Percentiles rank a stretch among this genome's conserved stretches.
Evolutionary conservation across 2,329 filamentous ascomycete species (phyloP).

Genomic region (Trichocomaceae sp.): DNA sequence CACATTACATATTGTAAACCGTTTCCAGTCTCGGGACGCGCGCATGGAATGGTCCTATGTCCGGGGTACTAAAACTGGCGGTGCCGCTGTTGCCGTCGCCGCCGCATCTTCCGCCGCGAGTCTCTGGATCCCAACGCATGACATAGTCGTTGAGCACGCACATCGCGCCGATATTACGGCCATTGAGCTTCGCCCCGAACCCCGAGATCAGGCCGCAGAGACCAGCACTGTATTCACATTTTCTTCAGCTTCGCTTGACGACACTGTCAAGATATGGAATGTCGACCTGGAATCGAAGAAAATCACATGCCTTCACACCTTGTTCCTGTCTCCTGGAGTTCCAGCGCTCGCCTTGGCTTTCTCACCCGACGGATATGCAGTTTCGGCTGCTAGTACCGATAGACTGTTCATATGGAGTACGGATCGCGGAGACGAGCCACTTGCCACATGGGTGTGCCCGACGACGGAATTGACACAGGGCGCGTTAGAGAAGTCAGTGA

Average conservation of each 20-base stretch:
- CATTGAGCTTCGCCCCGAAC: conserved; percentile 36
- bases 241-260: conserved; percentile 41
- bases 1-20: conserved; percentile 32
- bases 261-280: conserved; percentile 41
- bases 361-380: conserved; percentile 42
- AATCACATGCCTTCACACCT: conserved; percentile 31
- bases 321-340: conserved; percentile 29
- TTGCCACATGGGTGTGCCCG: conserved; percentile 36
- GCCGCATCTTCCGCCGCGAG: conserved; percentile 33
- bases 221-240: conserved; percentile 28
- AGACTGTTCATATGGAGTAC: conserved; percentile 43
- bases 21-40: conserved; percentile 24
- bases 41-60: conserved; percentile 38
- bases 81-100: conserved; percentile 31
- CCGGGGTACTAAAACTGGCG: conserved; percentile 26
- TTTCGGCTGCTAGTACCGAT: conserved; percentile 40
- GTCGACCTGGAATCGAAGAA: conserved; percentile 33
- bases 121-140: conserved; percentile 42
- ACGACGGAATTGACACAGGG: conserved; percentile 27
- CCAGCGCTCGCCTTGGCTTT: conserved; percentile 40
- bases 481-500: conserved; percentile 23
- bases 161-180: conserved; percentile 40
- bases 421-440: conserved; percentile 37
- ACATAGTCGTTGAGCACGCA: conserved; percentile 32
- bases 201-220: conserved; percentile 21